These are phyloP conservation scores for Leccinum longicurvipes DNA, from an alignment of 768 basidiomycete species.

Conservation along the genomic window DNA sequence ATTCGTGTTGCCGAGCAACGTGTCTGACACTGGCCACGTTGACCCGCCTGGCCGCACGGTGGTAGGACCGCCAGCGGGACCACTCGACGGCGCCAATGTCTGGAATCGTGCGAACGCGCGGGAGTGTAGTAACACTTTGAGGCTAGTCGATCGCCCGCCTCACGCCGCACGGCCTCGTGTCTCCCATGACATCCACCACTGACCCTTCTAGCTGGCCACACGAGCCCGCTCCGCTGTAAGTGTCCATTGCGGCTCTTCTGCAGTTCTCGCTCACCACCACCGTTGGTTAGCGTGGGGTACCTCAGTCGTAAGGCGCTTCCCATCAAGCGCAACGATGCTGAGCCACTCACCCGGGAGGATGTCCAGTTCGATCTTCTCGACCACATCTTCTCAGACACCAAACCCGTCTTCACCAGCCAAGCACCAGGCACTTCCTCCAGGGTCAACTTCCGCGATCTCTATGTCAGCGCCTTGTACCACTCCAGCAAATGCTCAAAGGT, in stretches of 20 bases:
- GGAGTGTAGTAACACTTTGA: conserved; percentile 19
- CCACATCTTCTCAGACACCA: conserved; percentile 70
- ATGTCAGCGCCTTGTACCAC: conserved; percentile 75
- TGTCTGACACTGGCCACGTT: neutral
- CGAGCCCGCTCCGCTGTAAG: conserved; percentile 55
- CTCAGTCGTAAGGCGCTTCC: conserved; percentile 63
- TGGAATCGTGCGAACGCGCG: conserved; percentile 29
- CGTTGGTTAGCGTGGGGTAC: conserved; percentile 48
- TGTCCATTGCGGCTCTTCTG: conserved; percentile 13
- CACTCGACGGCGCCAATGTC: conserved; percentile 14
- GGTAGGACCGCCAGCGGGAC: conserved; percentile 2
- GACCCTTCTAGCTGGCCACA: conserved; percentile 41
- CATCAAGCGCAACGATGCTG: conserved; percentile 80
- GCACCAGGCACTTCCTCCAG: conserved; percentile 44
- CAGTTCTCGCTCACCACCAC: conserved; percentile 7
- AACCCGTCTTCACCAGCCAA: conserved; percentile 69
- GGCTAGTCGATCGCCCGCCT: conserved; percentile 18
- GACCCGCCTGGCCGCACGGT: neutral
- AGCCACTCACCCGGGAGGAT: conserved; percentile 78
- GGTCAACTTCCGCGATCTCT: conserved; percentile 79
- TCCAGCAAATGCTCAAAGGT: conserved; percentile 85
- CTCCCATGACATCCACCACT: conserved; percentile 46
- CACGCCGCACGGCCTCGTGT: conserved; percentile 37
- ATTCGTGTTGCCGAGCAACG: conserved; percentile 5
- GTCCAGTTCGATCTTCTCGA: conserved; percentile 84